Percentiles rank a stretch among this genome's conserved stretches.
phyloP scores from a whole-genome alignment of 495 filamentous ascomycete genomes.

The Bacidia rubella region DNA sequence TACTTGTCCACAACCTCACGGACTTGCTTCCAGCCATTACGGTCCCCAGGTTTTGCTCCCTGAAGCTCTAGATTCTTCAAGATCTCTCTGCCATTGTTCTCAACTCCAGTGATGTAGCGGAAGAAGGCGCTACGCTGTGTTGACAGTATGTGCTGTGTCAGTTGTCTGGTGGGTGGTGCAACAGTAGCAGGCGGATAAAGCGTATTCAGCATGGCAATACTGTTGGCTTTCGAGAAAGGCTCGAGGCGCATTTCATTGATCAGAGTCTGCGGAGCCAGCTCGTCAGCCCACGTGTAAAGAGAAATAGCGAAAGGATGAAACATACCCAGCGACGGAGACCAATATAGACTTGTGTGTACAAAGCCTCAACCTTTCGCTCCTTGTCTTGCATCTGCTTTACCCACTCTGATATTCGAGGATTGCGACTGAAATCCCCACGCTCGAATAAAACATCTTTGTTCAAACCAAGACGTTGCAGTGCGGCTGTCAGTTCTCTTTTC shows the following conservation, averaged over 20 bases:
- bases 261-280: slow-evolving; percentile 35
- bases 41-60: slow-evolving; percentile 35
- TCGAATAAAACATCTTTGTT: slow-evolving; percentile 25
- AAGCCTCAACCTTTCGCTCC: slow-evolving; percentile 41
- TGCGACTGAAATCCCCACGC: slow-evolving; percentile 27
- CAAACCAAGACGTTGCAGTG: slow-evolving; percentile 32
- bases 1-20: slow-evolving; percentile 46
- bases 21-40: slow-evolving; percentile 44
- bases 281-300: too few species aligned
- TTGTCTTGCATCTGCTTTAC: slow-evolving; percentile 38
- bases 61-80: slow-evolving; percentile 43
- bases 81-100: slow-evolving; percentile 41
- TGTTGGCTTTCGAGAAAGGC: slow-evolving; percentile 54
- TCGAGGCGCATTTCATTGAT: slow-evolving; percentile 56
- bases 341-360: slow-evolving; percentile 54
- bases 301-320: slow-evolving; percentile 5
- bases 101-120: slow-evolving; percentile 47
- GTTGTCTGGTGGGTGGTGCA: slow-evolving; percentile 35
- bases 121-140: slow-evolving; percentile 54
- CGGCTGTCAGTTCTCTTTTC: slow-evolving; percentile 41
- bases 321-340: slow-evolving; percentile 59
- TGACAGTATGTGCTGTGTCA: slow-evolving; percentile 40
- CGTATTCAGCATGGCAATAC: slow-evolving; percentile 65
- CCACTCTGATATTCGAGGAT: slow-evolving; percentile 42
- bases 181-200: slow-evolving; percentile 46